A percentile compares a stretch with the other conserved stretches of the same genome.
phyloP scores from a whole-genome alignment of 2,329 filamentous ascomycete species.

The Davidsoniella neocaledoniae region DNA sequence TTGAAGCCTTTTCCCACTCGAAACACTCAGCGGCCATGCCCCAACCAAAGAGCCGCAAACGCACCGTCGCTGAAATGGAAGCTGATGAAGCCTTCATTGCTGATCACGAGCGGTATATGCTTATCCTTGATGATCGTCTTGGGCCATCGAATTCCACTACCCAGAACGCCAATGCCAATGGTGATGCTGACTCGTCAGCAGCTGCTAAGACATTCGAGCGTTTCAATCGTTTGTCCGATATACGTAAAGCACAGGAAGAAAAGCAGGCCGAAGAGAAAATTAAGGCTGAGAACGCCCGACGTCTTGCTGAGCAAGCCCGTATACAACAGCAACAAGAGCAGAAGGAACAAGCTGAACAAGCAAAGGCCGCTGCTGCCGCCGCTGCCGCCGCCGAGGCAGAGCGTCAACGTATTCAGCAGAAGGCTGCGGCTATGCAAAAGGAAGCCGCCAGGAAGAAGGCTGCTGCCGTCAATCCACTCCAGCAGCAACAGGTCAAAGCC shows the following conservation, averaged over 20 bases:
- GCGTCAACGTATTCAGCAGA: conserved; percentile 9
- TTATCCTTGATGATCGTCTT: conserved; percentile 74
- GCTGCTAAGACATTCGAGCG: conserved; percentile 62
- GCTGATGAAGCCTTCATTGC: conserved; percentile 87
- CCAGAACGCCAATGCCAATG: conserved; percentile 38
- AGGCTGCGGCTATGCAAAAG: conserved; percentile 13
- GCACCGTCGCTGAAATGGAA: conserved; percentile 85
- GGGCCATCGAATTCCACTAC: conserved; percentile 41
- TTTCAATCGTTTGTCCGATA: conserved; percentile 81
- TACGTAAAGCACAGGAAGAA: conserved; percentile 61
- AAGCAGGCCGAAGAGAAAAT: conserved; percentile 61
- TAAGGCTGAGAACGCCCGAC: conserved; percentile 43
- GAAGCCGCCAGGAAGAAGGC: conserved; percentile 4
- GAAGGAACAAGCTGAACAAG: conserved; percentile 18
- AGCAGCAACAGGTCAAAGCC: conserved; percentile 18
- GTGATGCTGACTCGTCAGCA: conserved; percentile 58
- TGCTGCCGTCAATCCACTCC: conserved; percentile 4
- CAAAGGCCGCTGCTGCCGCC: conserved; percentile 13
- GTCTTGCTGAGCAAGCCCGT: conserved; percentile 31
- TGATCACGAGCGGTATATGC: conserved; percentile 80
- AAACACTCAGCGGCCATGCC: conserved; percentile 63
- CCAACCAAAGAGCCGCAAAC: conserved; percentile 74
- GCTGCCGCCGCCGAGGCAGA: conserved; percentile 17
- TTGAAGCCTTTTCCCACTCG: conserved; percentile 58
- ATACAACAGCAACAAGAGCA: conserved; percentile 32